phyloP scores from a whole-genome alignment of 176 grass and related monocot genomes.

The Rhipidocladum racemiflorum region DNA sequence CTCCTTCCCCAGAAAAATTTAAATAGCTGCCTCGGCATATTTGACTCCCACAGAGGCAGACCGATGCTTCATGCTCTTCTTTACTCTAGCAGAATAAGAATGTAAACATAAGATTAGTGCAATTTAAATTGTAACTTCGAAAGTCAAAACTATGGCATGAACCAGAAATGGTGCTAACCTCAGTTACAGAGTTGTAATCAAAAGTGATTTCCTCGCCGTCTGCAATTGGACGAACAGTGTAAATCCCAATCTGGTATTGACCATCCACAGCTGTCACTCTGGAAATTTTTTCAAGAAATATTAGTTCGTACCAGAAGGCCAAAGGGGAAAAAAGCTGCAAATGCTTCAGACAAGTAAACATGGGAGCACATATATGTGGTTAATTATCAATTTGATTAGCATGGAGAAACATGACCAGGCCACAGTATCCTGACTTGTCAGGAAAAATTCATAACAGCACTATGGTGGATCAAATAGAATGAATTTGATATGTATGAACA shows the following conservation, averaged over 20 bases:
- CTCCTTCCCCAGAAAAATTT: conserved; percentile 91
- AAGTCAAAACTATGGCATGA: neutral
- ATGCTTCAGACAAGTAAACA: conserved; percentile 3
- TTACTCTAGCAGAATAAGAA: conserved; percentile 71
- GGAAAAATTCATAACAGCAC: conserved; percentile 2
- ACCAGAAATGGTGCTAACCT: conserved; percentile 52
- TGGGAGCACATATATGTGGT: neutral
- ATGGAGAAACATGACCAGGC: neutral
- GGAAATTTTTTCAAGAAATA: conserved; percentile 14
- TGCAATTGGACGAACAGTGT: conserved; percentile 81
- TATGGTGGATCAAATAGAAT: conserved; percentile 1
- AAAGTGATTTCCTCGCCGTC: conserved; percentile 99
- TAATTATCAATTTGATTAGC: conserved; percentile 24
- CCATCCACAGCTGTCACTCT: conserved; percentile 99
- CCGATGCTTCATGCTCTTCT: conserved; percentile 94
- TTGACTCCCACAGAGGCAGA: conserved; percentile 97
- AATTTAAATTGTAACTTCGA: conserved; percentile 30
- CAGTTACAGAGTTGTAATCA: conserved; percentile 99
- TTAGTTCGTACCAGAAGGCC: conserved; percentile 16
- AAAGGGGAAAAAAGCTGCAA: neutral
- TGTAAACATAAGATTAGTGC: conserved; percentile 23
- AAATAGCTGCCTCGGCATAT: conserved; percentile 97
- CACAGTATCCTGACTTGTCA: neutral
- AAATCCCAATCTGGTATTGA: conserved; percentile 97
- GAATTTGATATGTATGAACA: neutral